Base-by-base conservation (phyloP, 345 rosid species). In the Syzygium aromaticum region DNA sequence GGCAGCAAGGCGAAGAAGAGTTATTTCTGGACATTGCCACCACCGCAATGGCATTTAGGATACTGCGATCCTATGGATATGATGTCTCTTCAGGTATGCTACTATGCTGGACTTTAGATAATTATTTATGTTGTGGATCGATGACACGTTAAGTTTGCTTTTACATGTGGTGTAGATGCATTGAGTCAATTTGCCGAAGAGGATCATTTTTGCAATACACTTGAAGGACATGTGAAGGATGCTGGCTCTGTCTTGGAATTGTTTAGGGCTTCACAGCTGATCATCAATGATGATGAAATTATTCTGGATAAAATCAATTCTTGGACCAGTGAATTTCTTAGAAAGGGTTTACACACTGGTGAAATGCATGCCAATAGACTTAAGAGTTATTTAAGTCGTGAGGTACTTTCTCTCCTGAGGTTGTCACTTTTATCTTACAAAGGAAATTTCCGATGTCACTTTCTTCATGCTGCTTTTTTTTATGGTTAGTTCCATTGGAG, bases 31-130 rank as follows among this genome's bases (percentile, higher is more conserved):
- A 95, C 88, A 40, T 88, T 82, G 88, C 92, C 27, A 92, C 96
- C 87, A 93, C 95, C 61, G 96, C 97, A 22, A 88, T 95, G 95
- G 96, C 98, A 73, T 98, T 95, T 87, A 94, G 95, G n/a, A 59
- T 95, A 83, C 88, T 96, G 86, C 94, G 95, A 61, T 64, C 87
- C 84, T 90, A 93, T 77, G 96, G 99, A 84, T 95, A 95, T 87
- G 91, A 93, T 88, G 96, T 96, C 87, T 92, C 96, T 87, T 89
- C 94, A 87, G 99, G 99, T 94, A 89, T 88, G 54, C 77, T 85
- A 25, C 78, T 52, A 11, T 52, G 7, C 8, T 84, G 25, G 85
- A 52, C 27, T 51, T 52, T 33, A 33, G 46, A 33, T 73, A 22
- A 17, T 17, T 73, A 21, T 38, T 25, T 73, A 73, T 73, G 25